phyloP scores from a whole-genome alignment of 805 yeast genomes.

The Candida ovalis region DNA sequence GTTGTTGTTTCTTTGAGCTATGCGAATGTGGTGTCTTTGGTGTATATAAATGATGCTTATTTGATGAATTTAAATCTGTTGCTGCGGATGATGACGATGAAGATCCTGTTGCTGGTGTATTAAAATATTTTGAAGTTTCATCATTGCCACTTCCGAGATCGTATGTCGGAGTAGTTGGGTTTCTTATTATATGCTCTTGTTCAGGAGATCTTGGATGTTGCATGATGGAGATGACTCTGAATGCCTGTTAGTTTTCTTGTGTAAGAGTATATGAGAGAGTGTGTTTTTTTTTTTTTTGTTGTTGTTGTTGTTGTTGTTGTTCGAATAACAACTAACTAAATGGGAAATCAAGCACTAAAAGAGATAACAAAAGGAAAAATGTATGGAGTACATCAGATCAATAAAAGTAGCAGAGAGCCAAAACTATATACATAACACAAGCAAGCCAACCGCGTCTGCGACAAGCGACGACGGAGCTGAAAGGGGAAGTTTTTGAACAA shows the following conservation, averaged over 20 bases:
- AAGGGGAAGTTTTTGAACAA: not conserved
- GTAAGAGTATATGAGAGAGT: too few relatives aligned
- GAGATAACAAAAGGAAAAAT: too few relatives aligned
- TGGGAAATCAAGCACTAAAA: too few relatives aligned
- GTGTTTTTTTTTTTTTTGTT: too few relatives aligned
- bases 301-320: too few relatives aligned
- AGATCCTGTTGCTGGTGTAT: not conserved
- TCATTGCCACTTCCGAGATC: constrained; percentile 3
- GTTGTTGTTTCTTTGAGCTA: constrained; percentile 11
- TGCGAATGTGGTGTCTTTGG: constrained; percentile 23
- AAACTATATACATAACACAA: too few relatives aligned
- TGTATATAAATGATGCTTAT: constrained; percentile 18
- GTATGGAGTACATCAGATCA: too few relatives aligned
- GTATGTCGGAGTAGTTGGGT: constrained; percentile 27
- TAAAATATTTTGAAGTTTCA: not conserved
- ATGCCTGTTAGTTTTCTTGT: not conserved
- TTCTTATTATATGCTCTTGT: constrained; percentile 12
- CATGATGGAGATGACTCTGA: constrained; percentile 2
- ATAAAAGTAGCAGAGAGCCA: too few relatives aligned
- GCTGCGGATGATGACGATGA: not conserved
- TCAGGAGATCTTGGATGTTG: constrained; percentile 16
- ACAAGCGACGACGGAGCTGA: not conserved
- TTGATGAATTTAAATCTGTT: not conserved
- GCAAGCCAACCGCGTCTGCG: not conserved
- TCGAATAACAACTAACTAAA: too few relatives aligned